Evolutionary conservation across 2,329 filamentous ascomycete species (phyloP).

Genomic region (Penicillium sp.): DNA sequence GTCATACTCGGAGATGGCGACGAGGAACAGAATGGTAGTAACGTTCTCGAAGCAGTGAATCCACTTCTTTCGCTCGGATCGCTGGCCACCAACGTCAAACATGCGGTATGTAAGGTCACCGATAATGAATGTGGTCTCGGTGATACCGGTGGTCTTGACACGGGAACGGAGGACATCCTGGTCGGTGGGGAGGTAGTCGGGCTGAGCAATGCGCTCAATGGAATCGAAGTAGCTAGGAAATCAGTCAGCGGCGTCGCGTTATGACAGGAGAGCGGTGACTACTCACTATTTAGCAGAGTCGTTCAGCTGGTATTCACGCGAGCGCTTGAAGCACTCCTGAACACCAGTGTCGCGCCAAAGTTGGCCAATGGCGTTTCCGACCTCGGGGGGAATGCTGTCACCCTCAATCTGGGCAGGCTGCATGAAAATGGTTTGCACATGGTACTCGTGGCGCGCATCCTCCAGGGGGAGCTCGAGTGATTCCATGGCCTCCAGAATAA

Average conservation of each 20-base stretch:
- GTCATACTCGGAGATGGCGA: slow-evolving; percentile 96
- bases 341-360: slow-evolving; percentile 92
- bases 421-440: slow-evolving; percentile 98
- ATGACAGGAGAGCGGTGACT: neutral
- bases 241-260: slow-evolving; percentile 19
- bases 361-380: slow-evolving; percentile 86
- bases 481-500: slow-evolving; percentile 68
- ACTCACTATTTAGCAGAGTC: slow-evolving; percentile 94
- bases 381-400: slow-evolving; percentile 88
- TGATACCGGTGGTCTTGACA: slow-evolving; percentile 97
- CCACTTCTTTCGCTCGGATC: slow-evolving; percentile 98
- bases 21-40: slow-evolving; percentile 92
- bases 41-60: slow-evolving; percentile 99
- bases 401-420: slow-evolving; percentile 95
- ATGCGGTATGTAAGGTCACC: slow-evolving; percentile 92
- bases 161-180: slow-evolving; percentile 92
- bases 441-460: slow-evolving; percentile 90
- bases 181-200: slow-evolving; percentile 92
- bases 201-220: slow-evolving; percentile 82
- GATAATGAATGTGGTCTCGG: slow-evolving; percentile 93
- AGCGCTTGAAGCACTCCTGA: slow-evolving; percentile 92
- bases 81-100: slow-evolving; percentile 95
- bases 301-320: slow-evolving; percentile 93
- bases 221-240: slow-evolving; percentile 86
- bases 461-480: slow-evolving; percentile 76